A percentile compares a stretch with the other conserved stretches of the same genome.
Evolutionary conservation across 2,329 filamentous ascomycete genomes (phyloP).

Genomic region (Phyllosticta paracitricarpa): DNA sequence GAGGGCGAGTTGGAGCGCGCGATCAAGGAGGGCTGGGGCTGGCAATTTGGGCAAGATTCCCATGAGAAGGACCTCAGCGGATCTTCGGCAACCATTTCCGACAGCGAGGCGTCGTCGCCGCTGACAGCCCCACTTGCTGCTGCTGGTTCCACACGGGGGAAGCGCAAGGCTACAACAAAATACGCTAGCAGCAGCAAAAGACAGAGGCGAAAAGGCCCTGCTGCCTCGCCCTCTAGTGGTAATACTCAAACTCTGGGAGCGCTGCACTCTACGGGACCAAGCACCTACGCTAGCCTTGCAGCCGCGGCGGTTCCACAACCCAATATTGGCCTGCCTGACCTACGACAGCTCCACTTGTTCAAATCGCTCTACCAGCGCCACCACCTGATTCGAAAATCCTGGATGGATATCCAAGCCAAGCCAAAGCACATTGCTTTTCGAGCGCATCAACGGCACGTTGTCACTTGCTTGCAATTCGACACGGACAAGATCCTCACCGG

Average conservation of each 20-base stretch:
- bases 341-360: conserved; percentile 82
- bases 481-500: conserved; percentile 96
- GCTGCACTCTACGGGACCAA: conserved; percentile 57
- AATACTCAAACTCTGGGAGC: conserved; percentile 37
- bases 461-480: conserved; percentile 95
- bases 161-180: conserved; percentile 29
- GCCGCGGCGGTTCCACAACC: conserved; percentile 72
- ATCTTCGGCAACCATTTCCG: conserved; percentile 28
- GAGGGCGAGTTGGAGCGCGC: conserved; percentile 76
- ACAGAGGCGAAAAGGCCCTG: conserved; percentile 45
- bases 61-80: conserved; percentile 74
- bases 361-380: conserved; percentile 94
- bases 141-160: conserved; percentile 21
- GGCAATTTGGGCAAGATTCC: conserved; percentile 74
- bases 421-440: conserved; percentile 90
- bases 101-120: conserved; percentile 26
- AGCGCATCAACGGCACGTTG: conserved; percentile 92
- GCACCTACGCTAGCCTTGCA: conserved; percentile 80
- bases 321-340: conserved; percentile 63
- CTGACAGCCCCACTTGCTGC: conserved; percentile 6
- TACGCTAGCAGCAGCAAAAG: conserved; percentile 39
- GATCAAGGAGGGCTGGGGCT: conserved; percentile 89
- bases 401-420: conserved; percentile 75
- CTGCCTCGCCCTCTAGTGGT: conserved; percentile 31
- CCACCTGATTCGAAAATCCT: conserved; percentile 79